These are phyloP conservation scores for Recurvomyces mirabilis DNA, from an alignment of 495 filamentous ascomycete genomes.

Conservation along the genomic window DNA sequence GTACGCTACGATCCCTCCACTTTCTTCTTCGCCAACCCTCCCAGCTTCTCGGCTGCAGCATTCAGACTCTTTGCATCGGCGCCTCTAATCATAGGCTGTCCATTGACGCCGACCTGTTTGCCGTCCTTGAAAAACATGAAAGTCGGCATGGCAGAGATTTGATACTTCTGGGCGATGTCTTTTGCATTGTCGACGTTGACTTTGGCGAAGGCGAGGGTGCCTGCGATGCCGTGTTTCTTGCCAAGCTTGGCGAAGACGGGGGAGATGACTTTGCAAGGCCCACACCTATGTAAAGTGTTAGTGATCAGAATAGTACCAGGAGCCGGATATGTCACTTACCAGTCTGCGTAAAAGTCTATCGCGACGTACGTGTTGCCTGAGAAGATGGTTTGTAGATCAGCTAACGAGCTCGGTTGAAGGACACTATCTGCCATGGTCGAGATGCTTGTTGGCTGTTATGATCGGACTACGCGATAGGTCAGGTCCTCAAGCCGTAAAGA, in stretches of 20 bases:
- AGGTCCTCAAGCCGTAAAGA: too few species aligned
- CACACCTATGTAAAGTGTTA: too few species aligned
- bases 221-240: conserved; percentile 28
- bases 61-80: conserved; percentile 12
- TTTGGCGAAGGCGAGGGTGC: conserved; percentile 43
- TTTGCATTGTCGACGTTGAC: conserved; percentile 44
- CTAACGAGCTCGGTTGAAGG: conserved; percentile 4
- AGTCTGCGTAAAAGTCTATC: conserved; percentile 24
- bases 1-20: too few species aligned
- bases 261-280: conserved; percentile 54
- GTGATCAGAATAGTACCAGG: too few species aligned
- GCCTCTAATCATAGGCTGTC: conserved; percentile 13
- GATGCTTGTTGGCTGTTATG: too few species aligned
- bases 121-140: conserved; percentile 20
- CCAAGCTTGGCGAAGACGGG: conserved; percentile 42
- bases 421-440: too few species aligned
- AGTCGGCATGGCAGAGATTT: conserved; percentile 32
- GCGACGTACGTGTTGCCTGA: conserved; percentile 8
- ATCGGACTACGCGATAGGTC: too few species aligned
- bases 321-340: too few species aligned
- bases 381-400: conserved; percentile 4
- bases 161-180: conserved; percentile 36
- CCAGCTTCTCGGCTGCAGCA: conserved; percentile 9
- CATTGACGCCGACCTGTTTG: conserved; percentile 9
- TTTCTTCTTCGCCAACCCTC: conserved; percentile 12